Base-by-base conservation (phyloP, 2,329 filamentous ascomycete genomes). In the Talaromyces funiculosus region DNA sequence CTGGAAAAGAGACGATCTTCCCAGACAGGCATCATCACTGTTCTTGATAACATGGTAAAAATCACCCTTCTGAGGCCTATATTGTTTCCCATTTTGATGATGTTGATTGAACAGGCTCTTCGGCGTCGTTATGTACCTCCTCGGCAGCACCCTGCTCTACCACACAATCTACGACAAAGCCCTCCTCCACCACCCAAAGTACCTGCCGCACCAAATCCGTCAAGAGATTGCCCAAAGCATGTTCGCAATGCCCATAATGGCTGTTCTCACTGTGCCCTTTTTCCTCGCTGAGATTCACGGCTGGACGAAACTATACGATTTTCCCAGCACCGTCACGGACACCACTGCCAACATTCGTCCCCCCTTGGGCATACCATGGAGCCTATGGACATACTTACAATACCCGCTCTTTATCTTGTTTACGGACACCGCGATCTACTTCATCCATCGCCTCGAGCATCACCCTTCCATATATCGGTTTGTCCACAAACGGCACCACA, bases 401-500 rank as follows among this genome's bases (percentile, higher is more conserved):
- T 90, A 92, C 77, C 90, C 90, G 12, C 72, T 90, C 67, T 92
- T 92, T 80, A 78, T 92, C 67, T 68, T 85, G 69, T 92, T 92
- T 73, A 92, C 89, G 75, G 89, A 92, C 75, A 86, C 86, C 71
- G 84, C 80, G 76, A 89, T 92, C 76, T 92, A 92, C 81, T 88
- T 86, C 81, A 90, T 91, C 69, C 90, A 92, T 78, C 86, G 89
- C 60, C 84, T 82, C 60, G 82, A 91, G 60, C 90, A 92, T 76
- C 84, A 89, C 74, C 87, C 87, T n/a, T 71, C 74, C 47, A 69
- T 90, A 65, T 95, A 95, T 83, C 92, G 90, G 80, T 79, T 80
- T 66, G 81, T 94, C 57, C 90, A 95, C 83, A 95, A 95, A 84
- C 86, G 89, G 65, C 90, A 95, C 77, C 90, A 95, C 84, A 94